Evolutionary conservation across 2,329 filamentous ascomycete genomes (phyloP).

Genomic region (Camillea tinctor): DNA sequence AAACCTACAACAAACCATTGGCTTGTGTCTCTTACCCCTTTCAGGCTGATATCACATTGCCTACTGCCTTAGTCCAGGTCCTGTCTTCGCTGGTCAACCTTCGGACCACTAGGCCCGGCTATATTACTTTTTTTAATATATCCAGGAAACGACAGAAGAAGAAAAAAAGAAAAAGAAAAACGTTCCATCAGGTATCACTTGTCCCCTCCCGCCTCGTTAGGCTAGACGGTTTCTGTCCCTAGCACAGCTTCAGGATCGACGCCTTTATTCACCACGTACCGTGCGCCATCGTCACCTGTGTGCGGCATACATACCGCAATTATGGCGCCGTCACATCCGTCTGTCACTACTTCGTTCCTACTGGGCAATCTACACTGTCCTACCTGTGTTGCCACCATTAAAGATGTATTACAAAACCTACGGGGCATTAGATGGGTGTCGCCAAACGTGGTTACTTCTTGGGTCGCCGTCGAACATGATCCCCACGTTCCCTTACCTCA

Average conservation of each 20-base stretch:
- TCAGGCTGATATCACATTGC: slow-evolving; percentile 20
- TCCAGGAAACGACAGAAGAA: neutral
- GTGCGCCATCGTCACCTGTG: neutral
- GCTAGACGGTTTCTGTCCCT: neutral
- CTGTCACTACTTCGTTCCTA: slow-evolving; percentile 59
- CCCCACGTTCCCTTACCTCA: slow-evolving; percentile 43
- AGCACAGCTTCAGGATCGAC: neutral
- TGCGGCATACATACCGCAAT: neutral
- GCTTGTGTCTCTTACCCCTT: slow-evolving; percentile 3
- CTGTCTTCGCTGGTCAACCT: slow-evolving; percentile 15
- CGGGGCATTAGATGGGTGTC: slow-evolving; percentile 56
- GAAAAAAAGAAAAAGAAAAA: neutral
- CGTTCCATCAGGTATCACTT: neutral
- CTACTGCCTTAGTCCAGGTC: neutral
- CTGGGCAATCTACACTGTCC: slow-evolving; percentile 77
- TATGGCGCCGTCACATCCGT: slow-evolving; percentile 25
- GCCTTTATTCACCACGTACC: neutral
- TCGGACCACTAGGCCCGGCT: slow-evolving; percentile 20
- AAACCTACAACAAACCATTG: neutral
- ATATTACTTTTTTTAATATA: slow-evolving; percentile 15
- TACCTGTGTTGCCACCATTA: slow-evolving; percentile 68
- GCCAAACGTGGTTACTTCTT: slow-evolving; percentile 69
- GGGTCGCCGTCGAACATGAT: slow-evolving; percentile 53
- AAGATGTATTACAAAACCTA: slow-evolving; percentile 53
- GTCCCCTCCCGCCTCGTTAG: neutral